Evolutionary conservation across 345 rosid genomes (phyloP).

Genomic region (Eucalyptus tenuipes): DNA sequence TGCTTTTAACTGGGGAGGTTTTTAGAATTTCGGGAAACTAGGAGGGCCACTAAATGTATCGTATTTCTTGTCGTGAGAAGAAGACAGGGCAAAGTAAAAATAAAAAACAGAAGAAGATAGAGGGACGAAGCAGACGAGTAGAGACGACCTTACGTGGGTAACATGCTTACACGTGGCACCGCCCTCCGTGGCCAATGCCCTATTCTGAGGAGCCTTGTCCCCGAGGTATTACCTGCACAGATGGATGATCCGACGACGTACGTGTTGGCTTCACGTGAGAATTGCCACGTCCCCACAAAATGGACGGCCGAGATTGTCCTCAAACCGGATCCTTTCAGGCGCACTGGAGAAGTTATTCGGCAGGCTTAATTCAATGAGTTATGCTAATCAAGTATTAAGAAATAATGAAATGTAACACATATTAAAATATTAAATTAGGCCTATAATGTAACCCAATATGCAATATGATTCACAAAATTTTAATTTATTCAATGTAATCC

Average conservation of each 20-base stretch:
- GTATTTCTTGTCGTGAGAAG: background rate
- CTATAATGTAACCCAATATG: too few relatives aligned
- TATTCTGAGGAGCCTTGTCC: background rate
- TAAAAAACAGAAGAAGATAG: background rate
- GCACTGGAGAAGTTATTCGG: background rate
- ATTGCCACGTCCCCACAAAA: background rate
- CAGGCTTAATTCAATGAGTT: background rate
- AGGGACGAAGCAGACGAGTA: too few relatives aligned
- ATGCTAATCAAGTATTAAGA: background rate
- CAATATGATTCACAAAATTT: fast-evolving
- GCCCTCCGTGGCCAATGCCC: background rate
- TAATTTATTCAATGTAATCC: background rate
- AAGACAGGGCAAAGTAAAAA: too few relatives aligned
- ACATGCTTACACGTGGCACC: background rate
- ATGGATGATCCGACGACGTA: background rate
- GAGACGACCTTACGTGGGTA: background rate
- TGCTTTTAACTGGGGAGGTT: background rate
- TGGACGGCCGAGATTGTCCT: background rate
- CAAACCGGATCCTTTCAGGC: background rate
- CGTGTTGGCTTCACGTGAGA: background rate
- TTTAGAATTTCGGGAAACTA: background rate
- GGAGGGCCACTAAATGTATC: fast-evolving
- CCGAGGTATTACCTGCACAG: background rate
- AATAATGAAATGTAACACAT: too few relatives aligned
- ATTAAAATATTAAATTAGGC: too few relatives aligned